A percentile compares a stretch with the other conserved stretches of the same genome.
These are phyloP conservation scores for Aureobasidium pullulans DNA, from an alignment of 2,329 filamentous ascomycete species.

Conservation along the genomic window DNA sequence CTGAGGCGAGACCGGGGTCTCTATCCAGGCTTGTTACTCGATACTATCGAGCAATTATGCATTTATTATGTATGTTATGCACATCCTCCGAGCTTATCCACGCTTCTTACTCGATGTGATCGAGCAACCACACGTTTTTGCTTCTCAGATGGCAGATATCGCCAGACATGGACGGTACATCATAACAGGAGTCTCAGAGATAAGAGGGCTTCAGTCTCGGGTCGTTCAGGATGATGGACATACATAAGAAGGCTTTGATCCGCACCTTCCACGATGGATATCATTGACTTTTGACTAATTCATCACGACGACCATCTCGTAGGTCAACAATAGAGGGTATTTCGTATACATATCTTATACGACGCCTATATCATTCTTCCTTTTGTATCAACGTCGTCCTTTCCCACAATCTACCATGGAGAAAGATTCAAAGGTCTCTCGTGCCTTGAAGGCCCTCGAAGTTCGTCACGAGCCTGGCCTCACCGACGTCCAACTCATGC, in stretches of 20 bases:
- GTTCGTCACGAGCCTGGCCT: constrained; percentile 60
- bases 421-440: constrained; percentile 20
- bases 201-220: not conserved
- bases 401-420: constrained; percentile 16
- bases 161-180: constrained; percentile 6
- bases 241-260: constrained; percentile 1
- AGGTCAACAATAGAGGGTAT: constrained; percentile 11
- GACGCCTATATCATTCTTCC: not conserved
- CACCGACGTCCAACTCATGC: constrained; percentile 74
- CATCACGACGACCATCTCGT: not conserved
- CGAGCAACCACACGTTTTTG: constrained; percentile 11
- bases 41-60: constrained; percentile 11
- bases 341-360: constrained; percentile 12
- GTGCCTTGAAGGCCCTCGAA: constrained; percentile 37
- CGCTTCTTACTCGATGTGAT: constrained; percentile 9
- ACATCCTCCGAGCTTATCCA: not conserved
- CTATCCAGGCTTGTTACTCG: constrained; percentile 8
- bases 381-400: not conserved
- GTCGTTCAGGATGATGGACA: constrained; percentile 5
- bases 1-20: not conserved
- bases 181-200: not conserved
- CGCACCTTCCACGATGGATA: not conserved
- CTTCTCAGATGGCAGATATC: constrained; percentile 5
- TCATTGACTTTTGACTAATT: not conserved
- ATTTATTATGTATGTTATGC: not conserved